These are phyloP conservation scores for Elymus sibiricus DNA, from an alignment of 176 grass and related monocot species.

Conservation along the genomic window DNA sequence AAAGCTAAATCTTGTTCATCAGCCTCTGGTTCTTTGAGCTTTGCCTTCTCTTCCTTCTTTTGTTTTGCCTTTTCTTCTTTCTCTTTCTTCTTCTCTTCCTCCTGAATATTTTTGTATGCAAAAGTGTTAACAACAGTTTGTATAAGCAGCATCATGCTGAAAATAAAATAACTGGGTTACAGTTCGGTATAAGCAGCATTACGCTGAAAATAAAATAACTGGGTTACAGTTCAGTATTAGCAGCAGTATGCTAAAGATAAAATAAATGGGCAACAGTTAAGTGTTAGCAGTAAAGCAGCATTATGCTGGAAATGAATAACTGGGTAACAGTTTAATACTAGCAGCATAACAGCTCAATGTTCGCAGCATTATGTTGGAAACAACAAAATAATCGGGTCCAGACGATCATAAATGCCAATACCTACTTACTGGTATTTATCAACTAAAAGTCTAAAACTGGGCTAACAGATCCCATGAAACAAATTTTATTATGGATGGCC, in stretches of 20 bases:
- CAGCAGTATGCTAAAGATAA: slow-evolving; percentile 4
- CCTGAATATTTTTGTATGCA: slow-evolving; percentile 48
- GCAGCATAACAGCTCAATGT: not conserved
- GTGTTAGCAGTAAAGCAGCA: not conserved
- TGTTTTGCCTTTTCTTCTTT: slow-evolving; percentile 72
- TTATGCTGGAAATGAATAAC: not conserved
- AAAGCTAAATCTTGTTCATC: slow-evolving; percentile 82
- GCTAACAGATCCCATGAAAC: not conserved
- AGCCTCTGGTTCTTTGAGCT: slow-evolving; percentile 49
- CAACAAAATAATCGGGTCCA: not conserved
- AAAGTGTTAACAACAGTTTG: slow-evolving; percentile 16
- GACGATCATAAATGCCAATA: not conserved
- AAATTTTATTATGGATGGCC: slow-evolving; percentile 8
- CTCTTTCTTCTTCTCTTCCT: slow-evolving; percentile 83
- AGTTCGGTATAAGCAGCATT: slow-evolving; percentile 3
- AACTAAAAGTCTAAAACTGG: slow-evolving; percentile 20
- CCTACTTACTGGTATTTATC: not conserved
- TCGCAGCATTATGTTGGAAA: not conserved
- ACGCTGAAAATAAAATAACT: slow-evolving; percentile 12
- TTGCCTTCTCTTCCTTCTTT: slow-evolving; percentile 38
- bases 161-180: slow-evolving; percentile 11
- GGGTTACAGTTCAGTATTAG: not conserved
- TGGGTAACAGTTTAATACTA: not conserved
- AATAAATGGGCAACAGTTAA: slow-evolving; percentile 7
- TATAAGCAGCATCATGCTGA: not conserved